phyloP scores from a whole-genome alignment of 2,329 filamentous ascomycete genomes.

The Colletotrichum salicis region DNA sequence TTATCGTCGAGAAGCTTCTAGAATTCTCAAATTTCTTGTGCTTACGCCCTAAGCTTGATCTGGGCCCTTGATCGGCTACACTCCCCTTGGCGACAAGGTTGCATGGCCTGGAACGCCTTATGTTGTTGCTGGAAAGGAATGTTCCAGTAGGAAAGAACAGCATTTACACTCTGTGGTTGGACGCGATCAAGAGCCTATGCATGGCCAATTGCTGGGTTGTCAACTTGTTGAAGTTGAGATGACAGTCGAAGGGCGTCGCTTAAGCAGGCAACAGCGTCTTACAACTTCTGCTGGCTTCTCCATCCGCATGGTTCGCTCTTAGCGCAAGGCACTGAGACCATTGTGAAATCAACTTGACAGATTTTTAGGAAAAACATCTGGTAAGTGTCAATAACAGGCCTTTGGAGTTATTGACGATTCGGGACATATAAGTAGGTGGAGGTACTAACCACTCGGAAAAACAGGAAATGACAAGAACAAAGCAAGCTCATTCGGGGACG shows the following conservation, averaged over 20 bases:
- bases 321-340: neutral
- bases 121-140: neutral
- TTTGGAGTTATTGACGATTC: neutral
- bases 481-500: neutral
- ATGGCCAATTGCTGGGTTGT: fast-evolving
- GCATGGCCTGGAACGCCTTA: too few species aligned
- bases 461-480: neutral
- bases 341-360: fast-evolving
- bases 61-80: neutral
- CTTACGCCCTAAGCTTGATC: neutral
- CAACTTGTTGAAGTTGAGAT: neutral
- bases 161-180: neutral
- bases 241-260: slow-evolving; percentile 3
- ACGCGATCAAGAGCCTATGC: neutral
- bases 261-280: neutral
- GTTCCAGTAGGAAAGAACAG: neutral
- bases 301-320: neutral
- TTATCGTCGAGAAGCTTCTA: neutral
- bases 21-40: neutral
- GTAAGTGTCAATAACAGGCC: neutral
- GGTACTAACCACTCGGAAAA: neutral
- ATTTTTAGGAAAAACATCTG: neutral
- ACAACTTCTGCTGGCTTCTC: neutral
- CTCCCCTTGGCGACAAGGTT: neutral
- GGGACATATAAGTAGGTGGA: neutral